A percentile compares a stretch with the other conserved stretches of the same genome.
phyloP scores from a whole-genome alignment of 495 filamentous ascomycete species.

The Penicillium lagena region DNA sequence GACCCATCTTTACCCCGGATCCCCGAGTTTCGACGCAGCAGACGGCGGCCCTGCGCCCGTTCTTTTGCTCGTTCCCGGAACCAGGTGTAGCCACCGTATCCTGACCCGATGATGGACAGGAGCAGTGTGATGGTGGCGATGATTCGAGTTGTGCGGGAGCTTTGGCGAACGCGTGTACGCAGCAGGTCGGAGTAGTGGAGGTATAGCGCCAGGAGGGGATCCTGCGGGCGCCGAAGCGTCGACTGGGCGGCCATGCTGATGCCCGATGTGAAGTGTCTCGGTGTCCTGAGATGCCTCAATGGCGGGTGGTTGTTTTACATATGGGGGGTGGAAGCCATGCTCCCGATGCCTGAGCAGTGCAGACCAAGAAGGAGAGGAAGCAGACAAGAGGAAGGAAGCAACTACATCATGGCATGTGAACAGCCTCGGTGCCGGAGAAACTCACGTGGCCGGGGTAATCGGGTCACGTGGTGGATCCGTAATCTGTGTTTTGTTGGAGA shows the following conservation, averaged over 20 bases:
- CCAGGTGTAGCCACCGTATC: constrained; percentile 69
- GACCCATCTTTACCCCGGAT: constrained; percentile 90
- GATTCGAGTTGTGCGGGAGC: constrained; percentile 63
- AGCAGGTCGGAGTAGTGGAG: constrained; percentile 59
- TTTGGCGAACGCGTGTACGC: constrained; percentile 50
- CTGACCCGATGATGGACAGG: constrained; percentile 66
- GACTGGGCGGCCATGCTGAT: constrained; percentile 76
- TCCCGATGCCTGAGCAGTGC: background rate
- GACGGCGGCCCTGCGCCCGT: constrained; percentile 66
- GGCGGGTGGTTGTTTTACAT: constrained; percentile 2
- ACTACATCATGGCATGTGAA: constrained; percentile 29
- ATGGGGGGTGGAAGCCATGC: constrained; percentile 7
- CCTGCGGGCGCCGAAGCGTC: constrained; percentile 63
- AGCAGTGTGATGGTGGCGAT: constrained; percentile 67
- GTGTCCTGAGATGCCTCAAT: constrained; percentile 5
- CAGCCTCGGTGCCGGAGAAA: constrained; percentile 23
- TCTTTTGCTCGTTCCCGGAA: constrained; percentile 65
- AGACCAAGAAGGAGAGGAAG: background rate
- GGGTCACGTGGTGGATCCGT: no score
- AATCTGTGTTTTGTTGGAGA: background rate
- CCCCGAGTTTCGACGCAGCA: constrained; percentile 88
- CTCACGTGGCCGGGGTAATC: constrained; percentile 21
- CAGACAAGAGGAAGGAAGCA: constrained; percentile 2
- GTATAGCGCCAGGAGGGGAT: constrained; percentile 63
- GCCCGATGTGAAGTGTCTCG: constrained; percentile 2